Evolutionary conservation across 306 rosid genomes (phyloP), one percentile per base, ranked within the genome.

Genomic region (Macrotyloma uniflorum): DNA sequence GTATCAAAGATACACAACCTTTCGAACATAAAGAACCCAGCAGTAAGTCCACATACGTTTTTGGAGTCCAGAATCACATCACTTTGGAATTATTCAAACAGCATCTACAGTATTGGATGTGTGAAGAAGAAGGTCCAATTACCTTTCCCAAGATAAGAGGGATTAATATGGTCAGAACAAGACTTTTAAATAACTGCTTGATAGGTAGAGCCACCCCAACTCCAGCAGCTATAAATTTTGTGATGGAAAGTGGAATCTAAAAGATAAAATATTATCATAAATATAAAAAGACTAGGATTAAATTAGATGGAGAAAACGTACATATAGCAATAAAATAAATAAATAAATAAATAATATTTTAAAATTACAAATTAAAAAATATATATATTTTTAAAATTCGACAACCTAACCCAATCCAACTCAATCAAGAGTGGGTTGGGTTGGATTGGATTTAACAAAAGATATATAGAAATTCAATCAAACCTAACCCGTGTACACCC

Each of bases 141-240:
- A 94, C 98, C 98, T 94, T 94, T 78, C 97, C 98, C 79, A 94
- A 76, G 68, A 89, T 84, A 76, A 94, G 87, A 58, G 98, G 98
- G 65, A 89, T 67, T 82, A 92, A 81, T 81, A 94, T 87, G 46
- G 89, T 89, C 63, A 86, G 80, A 53, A 90, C 85, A 47, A 94
- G 97, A 86, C 93, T 92, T 86, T 79, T 88, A 72, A 92, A 85
- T 59, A 94, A 87, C 63, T 94, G 92, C 85, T 87, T 75, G 40
- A 97, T 90, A 61, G 98, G 98, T 85, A 94, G 76, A 69, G 92
- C 42, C 42, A 91, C 85, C 76, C 97, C 98, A 86, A 88, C 94
- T 83, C 98, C 98, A 72, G 38, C 85, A 66, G 97, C 97, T 75
- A 95, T 75, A 83, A 76, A 92, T 82, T 86, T 94, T 71, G 93